Evolutionary conservation across 2,329 filamentous ascomycete species (phyloP).

Genomic region (Aspergillus aculeatinus): DNA sequence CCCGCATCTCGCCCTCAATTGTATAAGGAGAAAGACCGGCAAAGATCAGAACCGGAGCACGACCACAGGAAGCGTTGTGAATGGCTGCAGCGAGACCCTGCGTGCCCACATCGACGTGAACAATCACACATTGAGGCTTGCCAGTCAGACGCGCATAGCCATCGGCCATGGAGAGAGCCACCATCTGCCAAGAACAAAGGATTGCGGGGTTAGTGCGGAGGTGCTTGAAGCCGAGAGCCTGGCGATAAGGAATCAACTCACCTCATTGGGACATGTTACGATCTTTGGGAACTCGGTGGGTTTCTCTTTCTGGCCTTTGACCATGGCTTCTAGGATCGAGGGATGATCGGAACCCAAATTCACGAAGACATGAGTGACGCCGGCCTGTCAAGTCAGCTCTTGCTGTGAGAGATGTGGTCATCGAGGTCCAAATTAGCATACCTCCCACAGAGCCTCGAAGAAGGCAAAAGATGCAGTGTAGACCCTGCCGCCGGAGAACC

Average conservation of each 20-base stretch:
- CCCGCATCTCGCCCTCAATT: conserved; percentile 72
- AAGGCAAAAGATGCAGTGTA: conserved; percentile 78
- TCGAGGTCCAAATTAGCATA: conserved; percentile 38
- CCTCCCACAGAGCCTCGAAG: conserved; percentile 67
- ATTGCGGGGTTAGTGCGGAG: conserved; percentile 16
- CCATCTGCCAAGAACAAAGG: conserved; percentile 58
- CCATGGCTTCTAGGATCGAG: conserved; percentile 76
- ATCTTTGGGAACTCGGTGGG: conserved; percentile 66
- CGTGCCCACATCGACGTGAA: conserved; percentile 80
- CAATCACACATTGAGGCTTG: conserved; percentile 72
- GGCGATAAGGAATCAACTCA: conserved; percentile 34
- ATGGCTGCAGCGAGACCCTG: conserved; percentile 75
- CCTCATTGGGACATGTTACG: conserved; percentile 79
- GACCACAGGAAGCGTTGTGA: conserved; percentile 74
- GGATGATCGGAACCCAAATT: conserved; percentile 63
- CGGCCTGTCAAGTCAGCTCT: conserved; percentile 37
- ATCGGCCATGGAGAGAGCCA: conserved; percentile 80
- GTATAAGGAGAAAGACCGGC: conserved; percentile 76
- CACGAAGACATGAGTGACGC: conserved; percentile 53
- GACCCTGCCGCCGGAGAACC: conserved; percentile 22
- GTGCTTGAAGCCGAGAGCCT: not conserved
- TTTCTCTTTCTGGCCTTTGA: conserved; percentile 69
- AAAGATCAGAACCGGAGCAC: conserved; percentile 74
- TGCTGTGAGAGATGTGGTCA: not conserved
- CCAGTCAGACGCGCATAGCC: conserved; percentile 72